A percentile compares a stretch with the other conserved stretches of the same genome.
These are phyloP conservation scores for Pleurostoma richardsiae DNA, from an alignment of 2,329 filamentous ascomycete species.

Conservation along the genomic window DNA sequence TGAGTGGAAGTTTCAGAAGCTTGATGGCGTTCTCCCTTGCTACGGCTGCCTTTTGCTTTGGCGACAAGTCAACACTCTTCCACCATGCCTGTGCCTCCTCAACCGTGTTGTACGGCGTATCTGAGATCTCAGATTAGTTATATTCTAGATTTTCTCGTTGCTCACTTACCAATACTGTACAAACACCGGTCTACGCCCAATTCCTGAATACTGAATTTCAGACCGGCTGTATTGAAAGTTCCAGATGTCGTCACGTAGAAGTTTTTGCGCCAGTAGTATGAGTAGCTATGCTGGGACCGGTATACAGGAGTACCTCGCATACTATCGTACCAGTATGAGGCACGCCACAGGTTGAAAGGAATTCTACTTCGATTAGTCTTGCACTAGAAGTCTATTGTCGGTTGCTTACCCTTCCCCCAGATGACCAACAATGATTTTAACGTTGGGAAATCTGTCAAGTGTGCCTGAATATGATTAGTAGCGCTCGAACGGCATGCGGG, in stretches of 20 bases:
- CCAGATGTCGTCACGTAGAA: conserved; percentile 35
- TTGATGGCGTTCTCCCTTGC: conserved; percentile 23
- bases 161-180: conserved; percentile 30
- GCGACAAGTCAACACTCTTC: conserved; percentile 20
- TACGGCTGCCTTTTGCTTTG: conserved; percentile 18
- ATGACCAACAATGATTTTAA: conserved; percentile 34
- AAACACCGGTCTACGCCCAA: conserved; percentile 31
- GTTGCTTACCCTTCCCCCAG: conserved; percentile 23
- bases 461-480: conserved; percentile 24
- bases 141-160: conserved; percentile 3
- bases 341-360: conserved; percentile 34
- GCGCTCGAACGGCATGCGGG: conserved; percentile 22
- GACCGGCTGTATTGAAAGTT: conserved; percentile 29
- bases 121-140: conserved; percentile 8
- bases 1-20: conserved; percentile 25
- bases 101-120: conserved; percentile 26
- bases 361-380: conserved; percentile 20
- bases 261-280: conserved; percentile 31
- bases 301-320: conserved; percentile 28
- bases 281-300: conserved; percentile 33
- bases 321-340: conserved; percentile 38
- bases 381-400: neutral
- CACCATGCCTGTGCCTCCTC: conserved; percentile 26
- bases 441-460: conserved; percentile 27
- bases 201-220: conserved; percentile 33